These are phyloP conservation scores for Xenoacremonium recifei DNA, from an alignment of 2,329 filamentous ascomycete species.

Conservation along the genomic window DNA sequence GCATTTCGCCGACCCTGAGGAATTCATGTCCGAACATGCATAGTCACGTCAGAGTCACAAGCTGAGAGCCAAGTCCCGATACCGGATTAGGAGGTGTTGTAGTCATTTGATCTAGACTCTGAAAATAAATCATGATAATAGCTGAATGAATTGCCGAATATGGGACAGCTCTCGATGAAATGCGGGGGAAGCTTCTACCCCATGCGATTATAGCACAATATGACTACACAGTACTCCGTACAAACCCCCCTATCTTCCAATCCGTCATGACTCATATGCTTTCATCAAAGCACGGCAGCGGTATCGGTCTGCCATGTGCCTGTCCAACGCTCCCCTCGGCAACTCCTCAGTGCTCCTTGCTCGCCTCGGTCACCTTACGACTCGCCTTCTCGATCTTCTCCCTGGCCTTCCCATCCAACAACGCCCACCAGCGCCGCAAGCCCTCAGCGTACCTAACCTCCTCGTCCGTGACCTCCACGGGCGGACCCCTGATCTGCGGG, in stretches of 20 bases:
- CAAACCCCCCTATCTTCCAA: too few relatives aligned
- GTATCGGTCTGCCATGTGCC: not conserved
- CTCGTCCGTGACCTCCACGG: conserved; percentile 52
- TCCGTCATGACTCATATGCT: not conserved
- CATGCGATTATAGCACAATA: too few relatives aligned
- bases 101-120: too few relatives aligned
- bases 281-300: not conserved
- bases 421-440: conserved; percentile 48
- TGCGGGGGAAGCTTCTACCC: too few relatives aligned
- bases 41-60: conserved; percentile 1
- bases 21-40: not conserved
- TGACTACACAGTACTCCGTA: too few relatives aligned
- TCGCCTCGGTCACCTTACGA: conserved; percentile 29
- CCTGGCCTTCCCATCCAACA: conserved; percentile 45
- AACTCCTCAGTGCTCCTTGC: conserved; percentile 26
- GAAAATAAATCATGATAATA: too few relatives aligned
- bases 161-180: too few relatives aligned
- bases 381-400: conserved; percentile 50
- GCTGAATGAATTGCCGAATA: too few relatives aligned
- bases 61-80: not conserved
- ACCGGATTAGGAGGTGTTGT: too few relatives aligned
- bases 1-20: not conserved
- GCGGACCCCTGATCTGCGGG: conserved; percentile 58
- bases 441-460: conserved; percentile 50
- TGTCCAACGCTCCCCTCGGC: not conserved